phyloP scores from a whole-genome alignment of 768 basidiomycete species.

The Scleroderma citrinum region DNA sequence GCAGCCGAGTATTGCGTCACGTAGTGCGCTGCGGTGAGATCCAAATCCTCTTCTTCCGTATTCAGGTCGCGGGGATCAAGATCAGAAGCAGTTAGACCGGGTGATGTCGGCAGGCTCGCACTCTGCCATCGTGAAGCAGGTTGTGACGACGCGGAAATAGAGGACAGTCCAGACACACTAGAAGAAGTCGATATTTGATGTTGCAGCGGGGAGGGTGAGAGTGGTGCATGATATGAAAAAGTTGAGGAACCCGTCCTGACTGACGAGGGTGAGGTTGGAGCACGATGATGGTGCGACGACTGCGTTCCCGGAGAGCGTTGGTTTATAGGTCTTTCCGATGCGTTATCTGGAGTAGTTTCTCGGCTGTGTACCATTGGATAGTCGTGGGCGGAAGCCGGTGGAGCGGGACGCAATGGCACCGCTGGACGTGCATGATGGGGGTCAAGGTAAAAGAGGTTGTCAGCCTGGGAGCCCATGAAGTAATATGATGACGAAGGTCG shows the following conservation, averaged over 20 bases:
- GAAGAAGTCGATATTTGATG: conserved; percentile 50
- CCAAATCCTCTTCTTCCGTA: conserved; percentile 27
- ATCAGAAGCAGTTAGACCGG: conserved; percentile 21
- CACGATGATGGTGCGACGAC: conserved; percentile 27
- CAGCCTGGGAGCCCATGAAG: conserved; percentile 89
- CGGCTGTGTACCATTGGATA: conserved; percentile 18
- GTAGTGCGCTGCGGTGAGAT: conserved; percentile 56
- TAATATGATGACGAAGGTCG: conserved; percentile 97
- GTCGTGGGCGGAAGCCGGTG: conserved; percentile 22
- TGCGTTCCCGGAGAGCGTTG: conserved; percentile 21
- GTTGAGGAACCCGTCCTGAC: conserved; percentile 42
- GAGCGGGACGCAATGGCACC: conserved; percentile 58
- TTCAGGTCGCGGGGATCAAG: conserved; percentile 36
- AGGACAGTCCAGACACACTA: conserved; percentile 21
- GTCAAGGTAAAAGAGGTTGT: conserved; percentile 80
- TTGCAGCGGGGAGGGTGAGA: conserved; percentile 61
- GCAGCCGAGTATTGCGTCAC: conserved; percentile 62
- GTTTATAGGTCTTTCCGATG: conserved; percentile 20
- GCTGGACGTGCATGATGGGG: conserved; percentile 76
- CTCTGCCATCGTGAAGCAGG: conserved; percentile 25
- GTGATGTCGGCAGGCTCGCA: conserved; percentile 17
- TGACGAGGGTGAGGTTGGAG: conserved; percentile 49
- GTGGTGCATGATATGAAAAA: conserved; percentile 52
- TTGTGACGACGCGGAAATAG: conserved; percentile 25
- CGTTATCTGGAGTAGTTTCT: conserved; percentile 27